phyloP scores from a whole-genome alignment of 2,329 filamentous ascomycete species.

The Fusarium xyrophilum region DNA sequence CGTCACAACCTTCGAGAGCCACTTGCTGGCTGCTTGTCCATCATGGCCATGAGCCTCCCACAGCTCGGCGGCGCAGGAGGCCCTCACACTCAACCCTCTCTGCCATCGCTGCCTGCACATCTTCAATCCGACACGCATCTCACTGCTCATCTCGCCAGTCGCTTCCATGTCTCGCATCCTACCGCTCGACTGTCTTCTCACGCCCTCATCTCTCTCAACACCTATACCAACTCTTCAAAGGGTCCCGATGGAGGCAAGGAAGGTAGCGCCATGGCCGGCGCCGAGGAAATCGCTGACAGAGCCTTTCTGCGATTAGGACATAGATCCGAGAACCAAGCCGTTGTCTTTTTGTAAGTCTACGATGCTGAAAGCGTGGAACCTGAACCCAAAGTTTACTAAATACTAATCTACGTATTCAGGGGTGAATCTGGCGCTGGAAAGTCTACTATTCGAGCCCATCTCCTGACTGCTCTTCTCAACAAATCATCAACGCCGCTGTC shows the following conservation, averaged over 20 bases:
- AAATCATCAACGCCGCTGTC: conserved; percentile 94
- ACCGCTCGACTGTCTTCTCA: conserved; percentile 91
- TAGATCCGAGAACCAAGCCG: conserved; percentile 89
- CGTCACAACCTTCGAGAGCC: conserved; percentile 33
- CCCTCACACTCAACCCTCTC: conserved; percentile 80
- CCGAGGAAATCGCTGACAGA: conserved; percentile 87
- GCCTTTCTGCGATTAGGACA: conserved; percentile 86
- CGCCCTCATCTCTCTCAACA: conserved; percentile 90
- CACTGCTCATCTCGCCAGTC: conserved; percentile 82
- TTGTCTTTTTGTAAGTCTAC: conserved; percentile 82
- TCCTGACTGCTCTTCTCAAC: conserved; percentile 83
- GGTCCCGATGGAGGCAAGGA: conserved; percentile 90
- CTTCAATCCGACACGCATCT: conserved; percentile 79
- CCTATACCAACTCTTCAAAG: conserved; percentile 86
- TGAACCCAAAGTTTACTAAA: conserved; percentile 31
- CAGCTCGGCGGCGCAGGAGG: conserved; percentile 60
- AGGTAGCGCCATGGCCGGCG: conserved; percentile 89
- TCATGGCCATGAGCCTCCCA: conserved; percentile 68
- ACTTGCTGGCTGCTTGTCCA: conserved; percentile 48
- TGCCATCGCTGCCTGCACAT: conserved; percentile 87
- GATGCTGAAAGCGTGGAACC: background rate
- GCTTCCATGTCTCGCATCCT: conserved; percentile 90
- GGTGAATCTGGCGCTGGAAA: conserved; percentile 97
- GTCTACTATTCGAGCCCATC: conserved; percentile 89
- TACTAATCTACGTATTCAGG: conserved; percentile 54